Evolutionary conservation across 345 rosid species (phyloP).

Genomic region (Boechera stricta): DNA sequence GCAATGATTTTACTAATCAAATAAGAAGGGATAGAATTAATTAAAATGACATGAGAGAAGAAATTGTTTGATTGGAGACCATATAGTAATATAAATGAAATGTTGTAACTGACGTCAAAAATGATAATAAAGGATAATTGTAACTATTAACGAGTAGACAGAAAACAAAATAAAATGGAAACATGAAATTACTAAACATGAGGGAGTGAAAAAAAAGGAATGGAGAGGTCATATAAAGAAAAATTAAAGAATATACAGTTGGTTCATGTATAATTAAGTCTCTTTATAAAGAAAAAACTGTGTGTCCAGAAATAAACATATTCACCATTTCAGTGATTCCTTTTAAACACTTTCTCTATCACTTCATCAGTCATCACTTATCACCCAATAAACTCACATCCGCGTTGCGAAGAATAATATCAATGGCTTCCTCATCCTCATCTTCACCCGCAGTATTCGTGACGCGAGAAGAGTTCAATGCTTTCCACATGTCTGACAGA

Average conservation of each 20-base stretch:
- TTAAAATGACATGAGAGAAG: not conserved
- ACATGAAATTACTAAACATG: not conserved
- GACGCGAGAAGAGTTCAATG: slow-evolving; percentile 50
- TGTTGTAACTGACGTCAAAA: not conserved
- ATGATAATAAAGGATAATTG: not conserved
- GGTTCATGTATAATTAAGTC: slow-evolving; percentile 16
- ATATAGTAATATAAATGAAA: no score
- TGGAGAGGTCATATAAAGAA: not conserved
- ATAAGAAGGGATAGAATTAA: no score
- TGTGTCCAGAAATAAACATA: slow-evolving; percentile 5
- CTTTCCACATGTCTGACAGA: slow-evolving; percentile 68
- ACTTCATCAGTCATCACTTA: not conserved
- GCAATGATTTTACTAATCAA: no score
- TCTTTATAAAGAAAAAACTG: slow-evolving; percentile 21
- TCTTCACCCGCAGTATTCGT: slow-evolving; percentile 1
- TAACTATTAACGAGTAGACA: not conserved
- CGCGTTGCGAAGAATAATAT: not conserved
- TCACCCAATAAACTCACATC: slow-evolving; percentile 11
- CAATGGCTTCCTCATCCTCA: slow-evolving; percentile 27
- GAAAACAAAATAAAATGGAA: not conserved
- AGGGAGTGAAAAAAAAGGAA: not conserved
- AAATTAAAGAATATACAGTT: not conserved
- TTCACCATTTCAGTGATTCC: slow-evolving; percentile 25
- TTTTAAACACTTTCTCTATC: not conserved
- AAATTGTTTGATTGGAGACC: not conserved